Evolutionary conservation across 495 filamentous ascomycete genomes (phyloP).

Genomic region (Sordaria brevicollis): DNA sequence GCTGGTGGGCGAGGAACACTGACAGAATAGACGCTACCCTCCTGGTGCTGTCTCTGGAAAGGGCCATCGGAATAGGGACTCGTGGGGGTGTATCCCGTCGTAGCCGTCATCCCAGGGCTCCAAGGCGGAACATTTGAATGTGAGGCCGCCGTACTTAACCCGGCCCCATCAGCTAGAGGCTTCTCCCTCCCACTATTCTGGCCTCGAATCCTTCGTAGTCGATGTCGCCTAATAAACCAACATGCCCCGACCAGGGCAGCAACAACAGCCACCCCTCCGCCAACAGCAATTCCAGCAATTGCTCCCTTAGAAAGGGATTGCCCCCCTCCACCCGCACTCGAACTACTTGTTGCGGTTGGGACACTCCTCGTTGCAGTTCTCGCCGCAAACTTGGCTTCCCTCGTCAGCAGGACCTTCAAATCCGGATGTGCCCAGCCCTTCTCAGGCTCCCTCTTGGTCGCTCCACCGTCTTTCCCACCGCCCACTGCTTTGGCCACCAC

Average conservation of each 20-base stretch:
- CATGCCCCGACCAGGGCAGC: neutral
- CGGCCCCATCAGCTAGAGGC: neutral
- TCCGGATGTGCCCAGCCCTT: conserved; percentile 19
- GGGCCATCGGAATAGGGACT: neutral
- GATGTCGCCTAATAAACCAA: conserved; percentile 6
- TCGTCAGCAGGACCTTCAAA: conserved; percentile 17
- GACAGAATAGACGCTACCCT: neutral
- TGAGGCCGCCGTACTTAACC: neutral
- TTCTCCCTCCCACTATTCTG: neutral
- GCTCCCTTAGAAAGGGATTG: conserved; percentile 13
- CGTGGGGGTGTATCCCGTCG: neutral
- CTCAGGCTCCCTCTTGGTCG: conserved; percentile 54
- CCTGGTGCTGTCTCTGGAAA: neutral
- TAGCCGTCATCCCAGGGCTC: neutral
- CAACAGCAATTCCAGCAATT: conserved; percentile 20
- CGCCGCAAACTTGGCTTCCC: conserved; percentile 14
- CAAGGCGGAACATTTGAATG: neutral
- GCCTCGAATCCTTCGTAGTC: neutral
- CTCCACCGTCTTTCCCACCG: conserved; percentile 49
- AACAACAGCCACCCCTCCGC: conserved; percentile 3
- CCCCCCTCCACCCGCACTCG: neutral
- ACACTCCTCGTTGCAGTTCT: conserved; percentile 14
- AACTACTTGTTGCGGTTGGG: neutral
- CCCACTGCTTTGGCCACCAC: conserved; percentile 51
- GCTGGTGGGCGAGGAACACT: neutral